Conservation (phyloP, 805 yeast genomes). For the Pichia californica region DNA sequence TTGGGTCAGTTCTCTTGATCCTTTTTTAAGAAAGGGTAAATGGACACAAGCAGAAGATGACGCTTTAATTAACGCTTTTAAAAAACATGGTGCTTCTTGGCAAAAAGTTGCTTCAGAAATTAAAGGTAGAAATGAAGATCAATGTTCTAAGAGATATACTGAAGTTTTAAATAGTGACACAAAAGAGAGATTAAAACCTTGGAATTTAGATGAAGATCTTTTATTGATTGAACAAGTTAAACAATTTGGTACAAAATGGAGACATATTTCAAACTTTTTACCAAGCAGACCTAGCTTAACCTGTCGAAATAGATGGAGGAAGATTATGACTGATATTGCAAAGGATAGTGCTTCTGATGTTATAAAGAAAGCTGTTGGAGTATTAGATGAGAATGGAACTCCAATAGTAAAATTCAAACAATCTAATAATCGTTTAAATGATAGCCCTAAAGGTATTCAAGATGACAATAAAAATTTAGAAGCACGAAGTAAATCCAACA, state of each 20-base stretch:
- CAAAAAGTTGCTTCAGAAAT: conserved; percentile 71
- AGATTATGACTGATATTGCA: conserved; percentile 69
- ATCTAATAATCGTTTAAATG: background rate
- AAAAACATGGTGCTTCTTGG: conserved; percentile 76
- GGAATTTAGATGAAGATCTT: conserved; percentile 77
- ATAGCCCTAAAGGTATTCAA: too few species aligned
- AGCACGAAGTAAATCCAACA: too few species aligned
- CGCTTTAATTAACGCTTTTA: conserved; percentile 53
- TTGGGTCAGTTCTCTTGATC: conserved; percentile 84
- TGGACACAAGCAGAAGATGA: conserved; percentile 85
- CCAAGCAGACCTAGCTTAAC: conserved; percentile 80
- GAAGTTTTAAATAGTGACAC: conserved; percentile 84
- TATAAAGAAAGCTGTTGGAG: conserved; percentile 55
- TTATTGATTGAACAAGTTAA: conserved; percentile 61
- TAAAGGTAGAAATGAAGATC: conserved; percentile 87
- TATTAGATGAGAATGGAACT: conserved; percentile 19
- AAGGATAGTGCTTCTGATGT: conserved; percentile 53
- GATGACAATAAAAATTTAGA: background rate
- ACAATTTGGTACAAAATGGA: conserved; percentile 81
- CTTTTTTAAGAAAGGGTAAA: conserved; percentile 71
- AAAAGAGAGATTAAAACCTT: conserved; percentile 67
- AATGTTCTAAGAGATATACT: conserved; percentile 84
- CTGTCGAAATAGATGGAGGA: conserved; percentile 90
- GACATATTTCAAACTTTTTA: conserved; percentile 65
- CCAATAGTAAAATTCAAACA: conserved; percentile 11